phyloP scores from a whole-genome alignment of 2,329 filamentous ascomycete species.

The Apiospora marii region DNA sequence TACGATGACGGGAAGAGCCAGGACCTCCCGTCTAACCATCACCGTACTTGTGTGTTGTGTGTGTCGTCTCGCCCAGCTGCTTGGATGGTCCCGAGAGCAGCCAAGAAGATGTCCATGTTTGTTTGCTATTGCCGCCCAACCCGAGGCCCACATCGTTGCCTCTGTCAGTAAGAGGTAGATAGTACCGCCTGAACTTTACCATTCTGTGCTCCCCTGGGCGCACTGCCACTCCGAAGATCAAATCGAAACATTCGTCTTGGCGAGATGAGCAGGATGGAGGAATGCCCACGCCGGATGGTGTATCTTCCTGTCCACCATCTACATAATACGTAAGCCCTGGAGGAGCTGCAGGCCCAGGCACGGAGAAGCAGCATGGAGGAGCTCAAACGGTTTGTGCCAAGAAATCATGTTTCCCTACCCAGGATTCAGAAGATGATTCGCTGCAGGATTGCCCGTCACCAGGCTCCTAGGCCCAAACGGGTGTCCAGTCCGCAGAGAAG shows the following conservation, averaged over 20 bases:
- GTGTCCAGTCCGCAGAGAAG: neutral
- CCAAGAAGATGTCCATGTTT: too few relatives aligned
- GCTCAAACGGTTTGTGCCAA: slow-evolving; percentile 17
- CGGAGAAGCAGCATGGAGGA: neutral
- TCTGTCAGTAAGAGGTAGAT: neutral
- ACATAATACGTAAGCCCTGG: neutral
- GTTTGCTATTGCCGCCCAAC: neutral
- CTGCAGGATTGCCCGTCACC: neutral
- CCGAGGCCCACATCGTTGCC: neutral
- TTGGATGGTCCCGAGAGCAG: neutral
- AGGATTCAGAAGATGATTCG: neutral
- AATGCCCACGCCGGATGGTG: slow-evolving; percentile 5
- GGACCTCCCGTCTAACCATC: neutral
- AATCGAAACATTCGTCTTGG: neutral
- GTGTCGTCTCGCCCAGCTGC: neutral
- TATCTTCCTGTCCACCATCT: neutral
- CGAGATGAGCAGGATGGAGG: slow-evolving; percentile 13
- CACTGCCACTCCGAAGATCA: neutral
- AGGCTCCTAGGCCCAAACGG: neutral
- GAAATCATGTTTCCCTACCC: neutral
- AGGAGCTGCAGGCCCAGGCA: neutral
- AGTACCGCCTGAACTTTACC: neutral
- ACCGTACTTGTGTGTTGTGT: neutral
- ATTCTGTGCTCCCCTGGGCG: neutral
- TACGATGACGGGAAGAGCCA: neutral